Percentiles rank a stretch among this genome's conserved stretches.
Evolutionary conservation across 2,329 filamentous ascomycete species (phyloP).

Genomic region (Anthostomella pinea): DNA sequence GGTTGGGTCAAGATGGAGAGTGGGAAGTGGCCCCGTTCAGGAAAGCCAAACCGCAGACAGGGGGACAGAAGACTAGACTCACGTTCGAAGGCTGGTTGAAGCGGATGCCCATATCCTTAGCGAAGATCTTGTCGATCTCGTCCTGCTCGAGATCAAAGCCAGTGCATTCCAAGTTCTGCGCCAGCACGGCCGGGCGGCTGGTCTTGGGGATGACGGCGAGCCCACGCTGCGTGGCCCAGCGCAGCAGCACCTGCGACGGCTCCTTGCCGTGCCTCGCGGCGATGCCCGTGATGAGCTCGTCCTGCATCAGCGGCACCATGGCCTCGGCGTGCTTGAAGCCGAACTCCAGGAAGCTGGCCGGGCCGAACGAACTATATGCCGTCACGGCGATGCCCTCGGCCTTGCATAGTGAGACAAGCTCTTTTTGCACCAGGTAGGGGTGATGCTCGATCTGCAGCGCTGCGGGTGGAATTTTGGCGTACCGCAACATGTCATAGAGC

Average conservation of each 20-base stretch:
- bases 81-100: slow-evolving; percentile 77
- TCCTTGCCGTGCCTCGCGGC: slow-evolving; percentile 70
- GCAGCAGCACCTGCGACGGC: slow-evolving; percentile 76
- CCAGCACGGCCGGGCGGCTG: slow-evolving; percentile 50
- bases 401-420: slow-evolving; percentile 68
- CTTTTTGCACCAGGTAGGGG: slow-evolving; percentile 77
- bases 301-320: slow-evolving; percentile 68
- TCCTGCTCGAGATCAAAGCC: slow-evolving; percentile 62
- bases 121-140: slow-evolving; percentile 66
- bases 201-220: slow-evolving; percentile 83
- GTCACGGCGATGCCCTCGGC: slow-evolving; percentile 70
- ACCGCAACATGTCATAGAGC: slow-evolving; percentile 75
- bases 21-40: slow-evolving; percentile 12
- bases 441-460: slow-evolving; percentile 88
- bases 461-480: slow-evolving; percentile 70
- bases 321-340: slow-evolving; percentile 65
- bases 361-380: slow-evolving; percentile 82
- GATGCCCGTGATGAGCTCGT: slow-evolving; percentile 61
- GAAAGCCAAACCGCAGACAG: too few relatives aligned
- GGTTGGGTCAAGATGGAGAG: slow-evolving; percentile 3
- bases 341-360: slow-evolving; percentile 75
- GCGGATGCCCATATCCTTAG: slow-evolving; percentile 62
- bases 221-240: slow-evolving; percentile 82
- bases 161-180: slow-evolving; percentile 65
- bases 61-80: slow-evolving; percentile 36